Conservation (phyloP, 78 protist species). For the Salpingoeca rosetta region DNA sequence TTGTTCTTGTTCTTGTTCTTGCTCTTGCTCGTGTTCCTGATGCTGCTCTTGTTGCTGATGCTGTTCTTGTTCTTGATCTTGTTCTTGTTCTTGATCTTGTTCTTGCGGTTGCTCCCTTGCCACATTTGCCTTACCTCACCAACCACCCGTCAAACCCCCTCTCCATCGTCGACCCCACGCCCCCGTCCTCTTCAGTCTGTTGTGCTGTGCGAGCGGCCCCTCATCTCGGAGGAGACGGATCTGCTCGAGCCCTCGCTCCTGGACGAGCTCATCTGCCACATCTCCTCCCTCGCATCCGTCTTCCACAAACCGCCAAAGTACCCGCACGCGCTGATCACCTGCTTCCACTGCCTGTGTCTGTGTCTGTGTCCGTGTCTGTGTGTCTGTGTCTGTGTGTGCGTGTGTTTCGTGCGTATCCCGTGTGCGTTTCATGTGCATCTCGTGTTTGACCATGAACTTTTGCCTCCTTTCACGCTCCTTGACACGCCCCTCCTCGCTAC, state of each 20-base stretch:
- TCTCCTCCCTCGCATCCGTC: slow-evolving; percentile 86
- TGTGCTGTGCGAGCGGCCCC: slow-evolving; percentile 81
- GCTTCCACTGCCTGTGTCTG: background rate
- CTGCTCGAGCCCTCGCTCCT: slow-evolving; percentile 66
- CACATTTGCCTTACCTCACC: no score
- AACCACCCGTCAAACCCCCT: no score
- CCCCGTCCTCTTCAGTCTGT: no score
- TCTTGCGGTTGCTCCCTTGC: background rate
- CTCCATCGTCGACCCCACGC: no score
- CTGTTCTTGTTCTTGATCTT: background rate
- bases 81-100: no score
- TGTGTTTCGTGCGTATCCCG: background rate
- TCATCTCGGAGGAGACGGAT: slow-evolving; percentile 75
- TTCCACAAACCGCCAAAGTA: slow-evolving; percentile 92
- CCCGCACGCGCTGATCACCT: no score
- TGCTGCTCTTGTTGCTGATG: no score
- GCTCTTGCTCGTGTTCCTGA: background rate
- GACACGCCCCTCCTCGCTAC: slow-evolving; percentile 21
- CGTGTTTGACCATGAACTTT: background rate
- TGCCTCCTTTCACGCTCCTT: background rate
- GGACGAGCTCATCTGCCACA: slow-evolving; percentile 73
- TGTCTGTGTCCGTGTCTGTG: no score
- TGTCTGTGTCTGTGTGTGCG: background rate
- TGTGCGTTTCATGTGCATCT: no score
- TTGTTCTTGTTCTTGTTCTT: background rate